phyloP scores from a whole-genome alignment of 768 basidiomycete species.

The Trametes cinnabarina region DNA sequence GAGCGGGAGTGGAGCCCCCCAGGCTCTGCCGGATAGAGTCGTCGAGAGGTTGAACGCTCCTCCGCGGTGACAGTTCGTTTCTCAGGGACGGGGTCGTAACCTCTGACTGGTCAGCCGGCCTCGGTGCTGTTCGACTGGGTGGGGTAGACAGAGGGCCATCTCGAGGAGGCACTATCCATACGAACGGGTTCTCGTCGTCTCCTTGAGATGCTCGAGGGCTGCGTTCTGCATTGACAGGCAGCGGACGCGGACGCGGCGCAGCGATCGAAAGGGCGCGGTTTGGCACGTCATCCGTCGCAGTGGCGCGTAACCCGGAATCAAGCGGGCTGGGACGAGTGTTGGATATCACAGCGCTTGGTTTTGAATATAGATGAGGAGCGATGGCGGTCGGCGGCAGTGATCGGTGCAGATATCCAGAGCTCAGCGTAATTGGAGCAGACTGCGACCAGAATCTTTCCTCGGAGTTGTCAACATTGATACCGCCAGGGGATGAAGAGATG shows the following conservation, averaged over 20 bases:
- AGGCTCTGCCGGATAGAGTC: background rate
- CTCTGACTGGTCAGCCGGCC: too few species aligned
- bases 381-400: too few species aligned
- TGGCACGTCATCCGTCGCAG: background rate
- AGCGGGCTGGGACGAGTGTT: too few species aligned
- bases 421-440: background rate
- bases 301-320: too few species aligned
- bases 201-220: too few species aligned
- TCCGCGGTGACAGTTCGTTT: background rate
- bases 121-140: background rate
- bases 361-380: too few species aligned
- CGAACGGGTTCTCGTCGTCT: background rate
- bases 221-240: too few species aligned
- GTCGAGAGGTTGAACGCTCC: background rate
- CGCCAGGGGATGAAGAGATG: background rate
- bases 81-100: too few species aligned
- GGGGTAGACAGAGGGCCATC: background rate
- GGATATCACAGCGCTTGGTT: too few species aligned
- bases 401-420: too few species aligned
- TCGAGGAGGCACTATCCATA: constrained; percentile 7
- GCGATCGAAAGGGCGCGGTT: too few species aligned
- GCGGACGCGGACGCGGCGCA: too few species aligned
- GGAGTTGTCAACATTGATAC: background rate
- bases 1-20: background rate
- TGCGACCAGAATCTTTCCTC: constrained; percentile 13